These are phyloP conservation scores for Fusarium illudens DNA, from an alignment of 2,329 filamentous ascomycete genomes.

Conservation along the genomic window DNA sequence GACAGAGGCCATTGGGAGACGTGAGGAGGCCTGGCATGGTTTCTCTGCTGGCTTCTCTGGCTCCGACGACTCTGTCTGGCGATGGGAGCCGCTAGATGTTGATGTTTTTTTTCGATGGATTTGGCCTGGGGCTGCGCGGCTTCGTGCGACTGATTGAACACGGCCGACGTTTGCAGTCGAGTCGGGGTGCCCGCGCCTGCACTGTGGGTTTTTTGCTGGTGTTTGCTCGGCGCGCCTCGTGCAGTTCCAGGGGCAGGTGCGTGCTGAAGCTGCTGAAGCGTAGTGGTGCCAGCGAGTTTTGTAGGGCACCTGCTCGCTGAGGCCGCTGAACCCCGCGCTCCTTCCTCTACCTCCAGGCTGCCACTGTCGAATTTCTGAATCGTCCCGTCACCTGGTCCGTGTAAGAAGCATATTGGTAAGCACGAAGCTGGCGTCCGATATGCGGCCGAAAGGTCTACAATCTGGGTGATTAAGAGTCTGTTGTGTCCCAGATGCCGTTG, in stretches of 20 bases:
- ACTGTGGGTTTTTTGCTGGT: slow-evolving; percentile 23
- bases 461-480: not conserved
- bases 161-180: slow-evolving; percentile 32
- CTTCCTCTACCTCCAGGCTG: not conserved
- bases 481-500: not conserved
- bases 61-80: slow-evolving; percentile 36
- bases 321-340: not conserved
- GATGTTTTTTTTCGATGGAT: slow-evolving; percentile 43
- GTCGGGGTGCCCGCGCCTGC: slow-evolving; percentile 15
- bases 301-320: slow-evolving; percentile 19
- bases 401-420: not conserved
- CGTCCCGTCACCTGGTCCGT: not conserved
- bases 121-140: slow-evolving; percentile 28
- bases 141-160: slow-evolving; percentile 38
- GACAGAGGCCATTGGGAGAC: slow-evolving; percentile 59
- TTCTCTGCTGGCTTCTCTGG: slow-evolving; percentile 37
- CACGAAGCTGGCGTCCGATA: not conserved
- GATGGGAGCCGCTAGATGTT: slow-evolving; percentile 40
- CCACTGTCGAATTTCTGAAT: not conserved
- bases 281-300: slow-evolving; percentile 6
- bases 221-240: not conserved
- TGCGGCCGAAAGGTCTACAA: not conserved
- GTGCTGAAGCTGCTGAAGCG: slow-evolving; percentile 22
- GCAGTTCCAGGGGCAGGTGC: slow-evolving; percentile 13
- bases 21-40: slow-evolving; percentile 50